A percentile compares a stretch with the other conserved stretches of the same genome.
phyloP scores from a whole-genome alignment of 1,284 basidiomycete genomes.

The Anthracocystis setariae region DNA sequence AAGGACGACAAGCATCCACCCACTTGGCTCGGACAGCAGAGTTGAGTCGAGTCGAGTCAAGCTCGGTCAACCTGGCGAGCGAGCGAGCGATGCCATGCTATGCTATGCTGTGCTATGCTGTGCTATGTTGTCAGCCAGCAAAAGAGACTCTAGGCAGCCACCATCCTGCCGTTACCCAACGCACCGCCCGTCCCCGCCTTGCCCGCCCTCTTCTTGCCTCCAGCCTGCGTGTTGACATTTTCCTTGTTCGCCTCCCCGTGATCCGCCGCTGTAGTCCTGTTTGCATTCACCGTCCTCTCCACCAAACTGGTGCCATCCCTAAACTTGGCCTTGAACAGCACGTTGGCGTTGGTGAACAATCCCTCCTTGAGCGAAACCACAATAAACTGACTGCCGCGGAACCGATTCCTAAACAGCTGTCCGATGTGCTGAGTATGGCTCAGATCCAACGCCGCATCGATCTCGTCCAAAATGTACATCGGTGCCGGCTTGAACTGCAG shows the following conservation, averaged over 20 bases:
- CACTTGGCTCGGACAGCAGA: too few relatives aligned
- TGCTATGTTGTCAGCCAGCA: background rate
- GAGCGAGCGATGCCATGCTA: too few relatives aligned
- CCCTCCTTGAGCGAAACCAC: slow-evolving; percentile 98
- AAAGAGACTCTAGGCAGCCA: slow-evolving; percentile 10
- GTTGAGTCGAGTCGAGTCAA: background rate
- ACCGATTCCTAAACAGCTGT: slow-evolving; percentile 93
- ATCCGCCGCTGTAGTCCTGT: slow-evolving; percentile 29
- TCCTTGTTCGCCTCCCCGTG: slow-evolving; percentile 36
- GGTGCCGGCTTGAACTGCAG: slow-evolving; percentile 99
- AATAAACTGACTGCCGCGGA: slow-evolving; percentile 97
- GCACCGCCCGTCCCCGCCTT: slow-evolving; percentile 9
- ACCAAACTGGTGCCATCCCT: slow-evolving; percentile 91
- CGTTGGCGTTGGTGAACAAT: slow-evolving; percentile 93
- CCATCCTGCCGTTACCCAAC: slow-evolving; percentile 11
- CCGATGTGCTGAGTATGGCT: slow-evolving; percentile 96
- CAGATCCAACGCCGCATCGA: slow-evolving; percentile 93
- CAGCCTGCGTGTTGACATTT: slow-evolving; percentile 16
- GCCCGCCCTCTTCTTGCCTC: slow-evolving; percentile 13
- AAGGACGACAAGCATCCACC: background rate
- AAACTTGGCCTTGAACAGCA: slow-evolving; percentile 91
- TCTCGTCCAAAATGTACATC: slow-evolving; percentile 99
- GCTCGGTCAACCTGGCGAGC: too few relatives aligned
- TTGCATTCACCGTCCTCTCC: slow-evolving; percentile 70
- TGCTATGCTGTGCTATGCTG: too few relatives aligned